Evolutionary conservation across 371 early-diverging fungal genomes (phyloP).

Genomic region (Mucor lusitanicus): DNA sequence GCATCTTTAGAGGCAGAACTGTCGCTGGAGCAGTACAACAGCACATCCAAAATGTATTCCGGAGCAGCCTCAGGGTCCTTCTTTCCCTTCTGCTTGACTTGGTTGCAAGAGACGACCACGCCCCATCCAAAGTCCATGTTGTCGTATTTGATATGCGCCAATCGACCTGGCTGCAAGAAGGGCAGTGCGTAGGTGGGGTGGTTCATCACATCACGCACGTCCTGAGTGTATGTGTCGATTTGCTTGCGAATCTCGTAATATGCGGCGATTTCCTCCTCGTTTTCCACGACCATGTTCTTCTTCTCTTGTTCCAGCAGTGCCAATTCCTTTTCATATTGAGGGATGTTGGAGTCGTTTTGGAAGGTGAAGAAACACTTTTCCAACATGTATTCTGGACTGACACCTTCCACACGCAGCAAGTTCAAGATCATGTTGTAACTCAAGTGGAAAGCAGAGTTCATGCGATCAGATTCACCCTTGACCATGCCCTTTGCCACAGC

Average conservation of each 20-base stretch:
- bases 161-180: slow-evolving; percentile 88
- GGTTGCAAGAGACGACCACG: slow-evolving; percentile 63
- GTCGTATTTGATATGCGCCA: slow-evolving; percentile 69
- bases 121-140: slow-evolving; percentile 95
- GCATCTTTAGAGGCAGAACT: slow-evolving; percentile 59
- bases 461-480: slow-evolving; percentile 90
- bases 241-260: slow-evolving; percentile 83
- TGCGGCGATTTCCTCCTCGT: slow-evolving; percentile 69
- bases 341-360: slow-evolving; percentile 88
- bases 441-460: slow-evolving; percentile 97
- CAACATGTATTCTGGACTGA: slow-evolving; percentile 95
- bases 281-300: slow-evolving; percentile 58
- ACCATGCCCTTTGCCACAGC: slow-evolving; percentile 92
- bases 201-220: slow-evolving; percentile 77
- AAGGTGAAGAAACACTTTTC: slow-evolving; percentile 97
- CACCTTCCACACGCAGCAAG: slow-evolving; percentile 95
- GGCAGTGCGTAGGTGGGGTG: slow-evolving; percentile 81
- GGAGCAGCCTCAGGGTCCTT: slow-evolving; percentile 34
- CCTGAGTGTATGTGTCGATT: slow-evolving; percentile 64
- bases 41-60: slow-evolving; percentile 80
- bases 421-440: slow-evolving; percentile 99
- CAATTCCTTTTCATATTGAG: slow-evolving; percentile 69
- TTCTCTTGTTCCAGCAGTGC: slow-evolving; percentile 60
- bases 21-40: slow-evolving; percentile 74
- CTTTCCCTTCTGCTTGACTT: slow-evolving; percentile 27